phyloP scores from a whole-genome alignment of 1,284 basidiomycete species.

The Leccinum pachyderme region DNA sequence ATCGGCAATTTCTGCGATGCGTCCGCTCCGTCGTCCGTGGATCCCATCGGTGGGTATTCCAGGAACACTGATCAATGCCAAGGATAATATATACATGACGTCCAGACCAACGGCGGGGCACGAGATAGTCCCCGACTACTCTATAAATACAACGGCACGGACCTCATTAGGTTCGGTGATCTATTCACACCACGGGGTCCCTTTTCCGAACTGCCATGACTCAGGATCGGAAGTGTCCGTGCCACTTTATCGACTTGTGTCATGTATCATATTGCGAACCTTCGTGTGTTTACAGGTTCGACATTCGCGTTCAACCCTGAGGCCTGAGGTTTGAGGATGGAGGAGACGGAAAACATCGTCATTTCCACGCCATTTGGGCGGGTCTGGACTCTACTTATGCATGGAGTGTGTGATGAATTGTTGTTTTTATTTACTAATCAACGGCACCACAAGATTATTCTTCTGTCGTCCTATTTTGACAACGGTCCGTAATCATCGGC shows the following conservation, averaged over 20 bases:
- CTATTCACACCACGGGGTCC: not conserved
- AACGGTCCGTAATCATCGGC: not conserved
- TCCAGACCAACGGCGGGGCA: not conserved
- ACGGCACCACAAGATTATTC: not conserved
- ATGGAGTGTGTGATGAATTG: not conserved
- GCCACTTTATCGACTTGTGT: not conserved
- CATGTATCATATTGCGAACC: not conserved
- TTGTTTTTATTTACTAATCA: not conserved
- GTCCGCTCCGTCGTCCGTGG: not conserved
- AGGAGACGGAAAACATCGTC: not conserved
- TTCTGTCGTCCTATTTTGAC: not conserved
- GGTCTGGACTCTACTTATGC: not conserved
- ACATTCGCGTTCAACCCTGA: not conserved
- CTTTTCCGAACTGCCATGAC: not conserved
- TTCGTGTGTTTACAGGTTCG: not conserved
- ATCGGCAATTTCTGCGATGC: not conserved
- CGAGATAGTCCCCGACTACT: not conserved
- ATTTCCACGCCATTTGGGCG: not conserved
- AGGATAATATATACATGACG: not conserved
- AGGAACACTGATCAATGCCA: not conserved
- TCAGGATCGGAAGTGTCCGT: not conserved
- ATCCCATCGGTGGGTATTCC: not conserved
- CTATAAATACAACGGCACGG: not conserved
- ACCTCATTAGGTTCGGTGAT: not conserved
- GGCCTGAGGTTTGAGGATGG: not conserved